Evolutionary conservation across 352 stramenopile species (phyloP), one percentile per base, ranked within the genome.

Genomic region (Globisporangium parvum): DNA sequence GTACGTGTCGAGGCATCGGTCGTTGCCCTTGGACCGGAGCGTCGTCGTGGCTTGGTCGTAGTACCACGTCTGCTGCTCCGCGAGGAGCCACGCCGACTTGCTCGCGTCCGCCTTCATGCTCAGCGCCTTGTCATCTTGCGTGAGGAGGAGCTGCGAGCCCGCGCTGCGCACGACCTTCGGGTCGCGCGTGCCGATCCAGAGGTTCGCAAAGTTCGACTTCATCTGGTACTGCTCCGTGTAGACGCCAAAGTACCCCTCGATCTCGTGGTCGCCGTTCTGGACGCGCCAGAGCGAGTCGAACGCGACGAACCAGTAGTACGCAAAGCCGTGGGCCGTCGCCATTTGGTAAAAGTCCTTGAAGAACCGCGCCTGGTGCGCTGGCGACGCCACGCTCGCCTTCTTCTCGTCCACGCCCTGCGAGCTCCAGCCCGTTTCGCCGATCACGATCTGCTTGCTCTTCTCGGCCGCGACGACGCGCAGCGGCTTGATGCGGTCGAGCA

Each of bases 281-380:
- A 75, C 62, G 37, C 75, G 75, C 74, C 75, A 92, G 37, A 70
- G 53, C 15, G 75, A 80, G 63, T 93, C 82, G 40, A 88, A 85
- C 17, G 76, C 75, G 24, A 72, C 62, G 51, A 87, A 93, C 72
- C 75, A 93, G 67, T 82, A 93, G 71, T 88, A 90, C 18, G 76
- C 59, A 18, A 89, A 60, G 42, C 75, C 57, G 59, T 75, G 65
- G 10, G 69, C 60, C 17, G 55, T 57, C 18, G 76, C 80, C 64
- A 84, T 61, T 14, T 69, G 66, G 63, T 81, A 83, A 57, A 88
- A 91, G 66, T 93, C 69, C 6, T 67, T 60, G 57, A 88, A 89
- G 59, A 80, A 91, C 57, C 79, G 75, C 53, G 63, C 73, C 55
- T 89, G 76, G 63, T 80, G 80, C 5, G 51, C 73, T 8, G 71